Evolutionary conservation across 805 yeast species (phyloP).

Genomic region (Saturnispora mendoncae): DNA sequence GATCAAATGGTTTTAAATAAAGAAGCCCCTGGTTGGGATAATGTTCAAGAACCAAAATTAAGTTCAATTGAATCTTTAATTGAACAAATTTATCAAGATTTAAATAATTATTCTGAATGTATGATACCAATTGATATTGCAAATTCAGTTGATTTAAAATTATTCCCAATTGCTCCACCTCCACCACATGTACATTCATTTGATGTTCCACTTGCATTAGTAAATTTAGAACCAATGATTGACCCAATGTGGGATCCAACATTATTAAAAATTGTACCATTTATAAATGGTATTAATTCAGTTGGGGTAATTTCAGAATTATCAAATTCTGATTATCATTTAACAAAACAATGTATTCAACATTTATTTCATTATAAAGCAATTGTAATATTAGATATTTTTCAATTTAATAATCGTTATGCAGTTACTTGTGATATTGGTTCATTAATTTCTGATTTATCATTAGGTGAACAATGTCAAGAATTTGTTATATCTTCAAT

Average conservation of each 20-base stretch:
- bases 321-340: constrained; percentile 69
- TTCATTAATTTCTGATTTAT: constrained; percentile 51
- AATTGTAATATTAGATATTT: constrained; percentile 72
- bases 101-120: constrained; percentile 93
- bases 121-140: constrained; percentile 86
- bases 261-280: constrained; percentile 78
- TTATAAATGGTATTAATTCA: constrained; percentile 81
- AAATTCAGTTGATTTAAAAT: constrained; percentile 83
- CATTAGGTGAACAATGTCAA: constrained; percentile 76
- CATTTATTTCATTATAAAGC: constrained; percentile 88
- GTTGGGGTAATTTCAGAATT: constrained; percentile 65
- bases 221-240: constrained; percentile 57
- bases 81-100: constrained; percentile 87
- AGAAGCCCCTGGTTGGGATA: constrained; percentile 15
- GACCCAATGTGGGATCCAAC: constrained; percentile 98
- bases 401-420: constrained; percentile 81
- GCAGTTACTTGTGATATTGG: constrained; percentile 80
- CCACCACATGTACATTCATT: constrained; percentile 68
- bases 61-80: constrained; percentile 64
- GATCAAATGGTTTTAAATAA: constrained; percentile 20
- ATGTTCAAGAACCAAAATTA: constrained; percentile 23
- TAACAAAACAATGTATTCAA: constrained; percentile 81
- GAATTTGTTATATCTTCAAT: constrained; percentile 55
- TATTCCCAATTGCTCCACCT: constrained; percentile 82
- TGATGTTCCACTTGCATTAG: constrained; percentile 91